Evolutionary conservation across 2,329 filamentous ascomycete species (phyloP), one percentile per base, ranked within the genome.

Genomic region (Graphilbum fragrans): DNA sequence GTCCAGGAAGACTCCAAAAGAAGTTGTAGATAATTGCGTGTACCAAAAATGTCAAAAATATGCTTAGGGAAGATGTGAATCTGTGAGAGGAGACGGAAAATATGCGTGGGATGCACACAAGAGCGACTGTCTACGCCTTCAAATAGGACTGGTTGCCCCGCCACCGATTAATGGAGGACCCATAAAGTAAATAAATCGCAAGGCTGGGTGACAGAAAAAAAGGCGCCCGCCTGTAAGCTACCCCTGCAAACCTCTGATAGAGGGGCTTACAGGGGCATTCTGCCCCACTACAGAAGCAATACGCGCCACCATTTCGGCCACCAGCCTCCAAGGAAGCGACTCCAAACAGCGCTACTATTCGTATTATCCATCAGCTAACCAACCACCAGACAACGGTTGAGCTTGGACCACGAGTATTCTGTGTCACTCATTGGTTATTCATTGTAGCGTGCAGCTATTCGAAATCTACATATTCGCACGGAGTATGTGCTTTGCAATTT

Each of bases 101-200:
- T 37, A 35, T 19, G 32, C 17, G 17, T 35, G 36, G 35, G 6
- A 7, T 2, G 16, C 6, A 27, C 18, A 33, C 19, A 35, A 20
- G 29, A 35, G 9, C 19, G 19, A 32, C 22, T 18, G 21, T 14
- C 22, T 33, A n/a, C 18, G 9, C 22, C 19, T 42, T 48, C 44
- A 48, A 45, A 45, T 48, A 50, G 29, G 25, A 20, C 37, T 44
- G 37, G 48, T 50, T 50, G 48, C 47, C 48, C 48, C 41, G 48
- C 48, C 48, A 50, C 48, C 47, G 21, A 25, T 17, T 45, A 47
- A 44, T 40, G 27, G 36, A n/a, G 16, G 35, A 6, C 5, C 4
- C 9, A n/a, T 19, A 37, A 46, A 39, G 46, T 49, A 40, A 49
- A 50, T 45, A 50, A 50, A 46, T 41, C 25, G 42, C 48, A 50